Percentiles rank a stretch among this genome's conserved stretches.
Evolutionary conservation across 192 early-diverging fungal genomes (phyloP).

Genomic region (Gigaspora rosea): DNA sequence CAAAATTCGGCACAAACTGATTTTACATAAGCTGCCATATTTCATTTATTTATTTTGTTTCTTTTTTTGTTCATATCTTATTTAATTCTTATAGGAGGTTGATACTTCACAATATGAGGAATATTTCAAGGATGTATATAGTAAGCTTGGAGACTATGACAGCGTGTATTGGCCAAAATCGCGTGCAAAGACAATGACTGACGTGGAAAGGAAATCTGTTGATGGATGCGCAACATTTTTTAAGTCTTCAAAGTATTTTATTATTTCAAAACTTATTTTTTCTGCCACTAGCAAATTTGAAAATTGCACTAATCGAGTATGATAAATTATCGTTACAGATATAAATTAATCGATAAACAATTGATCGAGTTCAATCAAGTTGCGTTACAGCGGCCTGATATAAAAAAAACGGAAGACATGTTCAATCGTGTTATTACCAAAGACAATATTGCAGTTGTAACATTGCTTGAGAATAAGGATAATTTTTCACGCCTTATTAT

Average conservation of each 20-base stretch:
- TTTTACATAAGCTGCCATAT: no score
- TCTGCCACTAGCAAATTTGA: no score
- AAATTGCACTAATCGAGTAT: not conserved
- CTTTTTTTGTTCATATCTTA: constrained; percentile 38
- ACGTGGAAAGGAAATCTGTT: constrained; percentile 81
- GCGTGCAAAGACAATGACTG: constrained; percentile 90
- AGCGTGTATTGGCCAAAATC: constrained; percentile 95
- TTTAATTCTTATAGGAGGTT: constrained; percentile 60
- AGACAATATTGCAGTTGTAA: constrained; percentile 90
- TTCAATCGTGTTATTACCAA: constrained; percentile 98
- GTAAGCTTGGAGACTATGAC: constrained; percentile 78
- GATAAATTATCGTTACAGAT: constrained; percentile 53
- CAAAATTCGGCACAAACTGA: no score
- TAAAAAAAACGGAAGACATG: constrained; percentile 89
- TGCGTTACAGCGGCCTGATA: constrained; percentile 83
- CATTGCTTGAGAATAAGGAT: constrained; percentile 82
- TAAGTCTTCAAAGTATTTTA: constrained; percentile 73
- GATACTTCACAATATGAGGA: constrained; percentile 86
- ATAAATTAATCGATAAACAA: constrained; percentile 78
- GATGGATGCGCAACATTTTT: constrained; percentile 98
- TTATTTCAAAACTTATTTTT: no score
- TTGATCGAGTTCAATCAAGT: constrained; percentile 94
- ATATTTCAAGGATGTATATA: constrained; percentile 75
- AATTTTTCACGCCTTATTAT: constrained; percentile 71
- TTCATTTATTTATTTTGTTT: constrained; percentile 6